Base-by-base conservation (phyloP, 192 early-diverging fungal species). In the Entophlyctis luteolus region DNA sequence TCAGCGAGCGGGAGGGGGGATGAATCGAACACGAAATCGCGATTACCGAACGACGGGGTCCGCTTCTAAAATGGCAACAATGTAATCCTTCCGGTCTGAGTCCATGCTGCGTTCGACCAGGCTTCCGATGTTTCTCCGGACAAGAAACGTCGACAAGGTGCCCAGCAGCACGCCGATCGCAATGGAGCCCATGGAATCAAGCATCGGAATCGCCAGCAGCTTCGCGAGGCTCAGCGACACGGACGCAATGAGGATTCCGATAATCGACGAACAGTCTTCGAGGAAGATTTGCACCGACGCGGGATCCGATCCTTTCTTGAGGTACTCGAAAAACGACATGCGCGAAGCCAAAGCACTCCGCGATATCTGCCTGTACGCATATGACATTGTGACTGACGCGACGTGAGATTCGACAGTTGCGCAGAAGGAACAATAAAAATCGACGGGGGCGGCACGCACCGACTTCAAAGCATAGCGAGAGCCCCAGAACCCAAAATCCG, bases 211-310 rank as follows among this genome's bases (percentile, higher is more conserved):
- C 23, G 59, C 52, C 12, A 82, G 65, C 0, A 48, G 52, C 33
- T 80, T 77, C 3, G 78, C 45, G 20, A 80, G 66, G 38, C 60
- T 71, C 25, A 85, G 33, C 28, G 67, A 85, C 8, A 56, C 71
- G 23, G 76, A 70, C 2, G 84, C 84, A 48, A 85, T 77, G 8
- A 62, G 67, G 31, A 84, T 72, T 3, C 84, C 84, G 14, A 77
- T 34, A 6, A 85, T 52, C 0, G 74, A 68, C 4, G 77, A 70
- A 16, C 46, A 73, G 52, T 81, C 84, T 72, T 85, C 84, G n/a
- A 83, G 49, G 54, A 85, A 78, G 16, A 85, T 77, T 65, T 85
- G 82, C 35, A 85, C 82, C 28, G 83, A 75, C 0, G 82, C 78
- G 18, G 83, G 83, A 67, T 85, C 83, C 22, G 73, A 77, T 27